Base-by-base conservation (phyloP, 257 asterid species). In the Capsicum rhomboideum region DNA sequence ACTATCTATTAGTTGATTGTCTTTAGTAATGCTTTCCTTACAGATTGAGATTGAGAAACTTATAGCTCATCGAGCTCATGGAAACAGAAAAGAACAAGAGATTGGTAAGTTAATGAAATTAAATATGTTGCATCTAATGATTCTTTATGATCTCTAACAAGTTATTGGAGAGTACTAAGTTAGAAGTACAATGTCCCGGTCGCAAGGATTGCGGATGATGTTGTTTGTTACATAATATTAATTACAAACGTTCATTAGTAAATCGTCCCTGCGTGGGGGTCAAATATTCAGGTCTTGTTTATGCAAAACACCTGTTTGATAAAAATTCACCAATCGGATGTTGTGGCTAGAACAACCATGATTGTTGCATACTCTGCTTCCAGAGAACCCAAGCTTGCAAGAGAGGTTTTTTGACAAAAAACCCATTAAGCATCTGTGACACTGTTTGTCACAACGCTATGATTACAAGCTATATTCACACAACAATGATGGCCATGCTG, bases 61-160 rank as follows among this genome's bases (percentile, higher is more conserved):
- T 34, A 34, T 34, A 34, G 37, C 37, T 34, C 37, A 34, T 34
- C 37, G 37, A 34, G 37, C 37, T 94, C 49, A 98, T 94, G 83
- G 99, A 96, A 91, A 88, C 80, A 84, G 99, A 94, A 90, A 94
- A 94, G 92, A 93, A 93, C 87, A 94, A 92, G 88, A 90, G 97
- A 75, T 68, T 86, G 94, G 99, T 95, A 85, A 90, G 87, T 83
- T 83, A 82, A 79, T 78, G 67, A n/a, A 28, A 34, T 53, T 53
- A 49, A 53, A 18, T 40, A 78, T 78, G 82, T 78, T 55, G 79
- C 53, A 53, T 82, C 66, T 80, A 6, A 28, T 64, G 72, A 64
- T 64, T 64, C 42, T 64, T 64, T 14, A n/a, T n/a, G n/a, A n/a
- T n/a, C n/a, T n/a, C n/a, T n/a, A n/a, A n/a, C n/a, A n/a, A n/a